Percentiles rank a stretch among this genome's conserved stretches.
Conservation (phyloP, 495 filamentous ascomycete genomes). For the Tetracladium marchalianum region DNA sequence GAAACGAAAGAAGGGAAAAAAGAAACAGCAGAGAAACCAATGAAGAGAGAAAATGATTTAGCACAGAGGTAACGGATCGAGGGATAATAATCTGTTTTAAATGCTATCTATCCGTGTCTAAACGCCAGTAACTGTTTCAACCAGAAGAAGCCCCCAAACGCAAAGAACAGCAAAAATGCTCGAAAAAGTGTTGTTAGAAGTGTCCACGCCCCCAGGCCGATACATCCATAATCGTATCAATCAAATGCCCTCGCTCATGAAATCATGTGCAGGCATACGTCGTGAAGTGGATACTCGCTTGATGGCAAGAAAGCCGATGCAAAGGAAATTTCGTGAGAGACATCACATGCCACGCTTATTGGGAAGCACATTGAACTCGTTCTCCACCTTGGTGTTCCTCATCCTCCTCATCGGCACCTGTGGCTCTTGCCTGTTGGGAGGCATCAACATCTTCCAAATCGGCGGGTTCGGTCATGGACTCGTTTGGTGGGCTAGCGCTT, state of each 20-base stretch:
- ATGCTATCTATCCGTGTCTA: conserved; percentile 21
- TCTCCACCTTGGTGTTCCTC: conserved; percentile 80
- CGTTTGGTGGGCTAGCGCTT: conserved; percentile 51
- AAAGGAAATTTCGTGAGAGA: not conserved
- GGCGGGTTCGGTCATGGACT: conserved; percentile 73
- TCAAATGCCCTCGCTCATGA: conserved; percentile 3
- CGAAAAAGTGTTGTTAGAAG: conserved; percentile 7
- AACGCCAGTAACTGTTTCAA: conserved; percentile 12
- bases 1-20: no score
- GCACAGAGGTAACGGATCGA: no score
- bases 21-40: no score
- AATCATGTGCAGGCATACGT: conserved; percentile 1
- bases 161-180: conserved; percentile 5
- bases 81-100: not conserved
- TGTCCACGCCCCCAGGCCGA: not conserved
- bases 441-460: conserved; percentile 83
- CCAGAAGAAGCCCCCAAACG: not conserved
- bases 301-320: conserved; percentile 5
- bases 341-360: conserved; percentile 46
- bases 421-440: conserved; percentile 60
- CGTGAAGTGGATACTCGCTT: conserved; percentile 1
- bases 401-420: conserved; percentile 59
- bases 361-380: conserved; percentile 93
- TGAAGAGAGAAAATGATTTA: no score
- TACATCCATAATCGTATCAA: not conserved